phyloP scores from a whole-genome alignment of 179 eudicot species.

The Kewa caespitosa region DNA sequence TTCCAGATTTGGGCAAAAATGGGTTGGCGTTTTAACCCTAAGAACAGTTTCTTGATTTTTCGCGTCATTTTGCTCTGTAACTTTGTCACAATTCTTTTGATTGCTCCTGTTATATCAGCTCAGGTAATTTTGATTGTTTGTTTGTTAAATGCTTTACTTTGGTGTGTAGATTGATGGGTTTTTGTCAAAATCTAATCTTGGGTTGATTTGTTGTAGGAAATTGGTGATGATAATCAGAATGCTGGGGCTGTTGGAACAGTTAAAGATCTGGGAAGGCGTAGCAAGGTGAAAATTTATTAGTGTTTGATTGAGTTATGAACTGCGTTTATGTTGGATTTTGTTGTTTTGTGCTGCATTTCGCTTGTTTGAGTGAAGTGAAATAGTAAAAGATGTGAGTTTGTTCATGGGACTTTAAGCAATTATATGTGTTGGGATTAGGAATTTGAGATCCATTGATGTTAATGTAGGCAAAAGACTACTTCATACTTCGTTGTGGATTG shows the following conservation, averaged over 20 bases:
- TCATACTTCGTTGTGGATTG: background rate
- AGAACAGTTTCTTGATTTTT: slow-evolving; percentile 9
- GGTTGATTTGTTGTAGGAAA: slow-evolving; percentile 35
- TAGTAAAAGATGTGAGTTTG: background rate
- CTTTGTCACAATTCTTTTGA: slow-evolving; percentile 13
- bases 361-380: background rate
- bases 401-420: background rate
- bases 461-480: background rate
- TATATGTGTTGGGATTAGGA: background rate
- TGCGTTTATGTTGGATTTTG: background rate
- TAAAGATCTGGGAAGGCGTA: slow-evolving; percentile 69
- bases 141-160: background rate
- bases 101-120: slow-evolving; percentile 30
- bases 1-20: slow-evolving; percentile 7
- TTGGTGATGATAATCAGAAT: slow-evolving; percentile 32
- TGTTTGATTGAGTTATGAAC: background rate
- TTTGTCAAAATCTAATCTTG: background rate
- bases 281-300: slow-evolving; percentile 53
- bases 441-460: background rate
- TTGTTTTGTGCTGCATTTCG: background rate
- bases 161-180: background rate
- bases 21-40: slow-evolving; percentile 32
- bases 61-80: slow-evolving; percentile 3
- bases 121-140: slow-evolving; percentile 32
- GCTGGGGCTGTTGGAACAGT: slow-evolving; percentile 33